Evolutionary conservation across 2,329 filamentous ascomycete genomes (phyloP).

Genomic region (Talaromyces rugulosus): DNA sequence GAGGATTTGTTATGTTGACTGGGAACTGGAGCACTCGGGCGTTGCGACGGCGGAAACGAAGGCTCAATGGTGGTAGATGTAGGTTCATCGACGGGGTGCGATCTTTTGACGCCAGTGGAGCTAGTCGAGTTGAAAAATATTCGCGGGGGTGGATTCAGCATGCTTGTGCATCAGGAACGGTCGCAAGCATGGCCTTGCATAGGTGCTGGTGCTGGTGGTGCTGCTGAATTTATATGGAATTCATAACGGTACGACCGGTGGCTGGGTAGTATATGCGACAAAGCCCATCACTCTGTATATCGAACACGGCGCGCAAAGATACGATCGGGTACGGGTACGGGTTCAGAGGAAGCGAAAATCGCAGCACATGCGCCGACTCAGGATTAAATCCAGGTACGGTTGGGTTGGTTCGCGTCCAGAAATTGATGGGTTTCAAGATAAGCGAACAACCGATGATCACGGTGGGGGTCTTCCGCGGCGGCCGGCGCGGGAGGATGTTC

Average conservation of each 20-base stretch:
- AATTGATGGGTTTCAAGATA: not conserved
- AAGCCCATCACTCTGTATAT: not conserved
- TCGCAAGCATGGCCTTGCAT: not conserved
- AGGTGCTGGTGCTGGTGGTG: not conserved
- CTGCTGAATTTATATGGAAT: not conserved
- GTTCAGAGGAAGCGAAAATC: not conserved
- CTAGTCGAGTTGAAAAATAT: slow-evolving; percentile 21
- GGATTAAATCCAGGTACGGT: not conserved
- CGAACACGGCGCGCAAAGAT: not conserved
- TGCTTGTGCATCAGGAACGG: slow-evolving; percentile 17
- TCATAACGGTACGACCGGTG: not conserved
- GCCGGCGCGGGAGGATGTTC: not conserved
- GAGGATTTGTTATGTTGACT: not conserved
- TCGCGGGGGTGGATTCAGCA: slow-evolving; percentile 31
- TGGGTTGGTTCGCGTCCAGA: not conserved
- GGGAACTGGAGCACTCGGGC: slow-evolving; percentile 1
- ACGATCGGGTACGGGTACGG: not conserved
- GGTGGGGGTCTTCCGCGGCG: not conserved
- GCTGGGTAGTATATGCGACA: not conserved
- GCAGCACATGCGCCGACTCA: not conserved
- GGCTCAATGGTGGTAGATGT: slow-evolving; percentile 19
- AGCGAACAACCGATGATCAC: not conserved
- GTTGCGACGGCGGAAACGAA: slow-evolving; percentile 15
- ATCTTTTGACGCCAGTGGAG: slow-evolving; percentile 34
- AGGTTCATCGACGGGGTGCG: slow-evolving; percentile 26